Evolutionary conservation across 176 grass and related monocot species (phyloP).

Genomic region (Oryza meridionalis): DNA sequence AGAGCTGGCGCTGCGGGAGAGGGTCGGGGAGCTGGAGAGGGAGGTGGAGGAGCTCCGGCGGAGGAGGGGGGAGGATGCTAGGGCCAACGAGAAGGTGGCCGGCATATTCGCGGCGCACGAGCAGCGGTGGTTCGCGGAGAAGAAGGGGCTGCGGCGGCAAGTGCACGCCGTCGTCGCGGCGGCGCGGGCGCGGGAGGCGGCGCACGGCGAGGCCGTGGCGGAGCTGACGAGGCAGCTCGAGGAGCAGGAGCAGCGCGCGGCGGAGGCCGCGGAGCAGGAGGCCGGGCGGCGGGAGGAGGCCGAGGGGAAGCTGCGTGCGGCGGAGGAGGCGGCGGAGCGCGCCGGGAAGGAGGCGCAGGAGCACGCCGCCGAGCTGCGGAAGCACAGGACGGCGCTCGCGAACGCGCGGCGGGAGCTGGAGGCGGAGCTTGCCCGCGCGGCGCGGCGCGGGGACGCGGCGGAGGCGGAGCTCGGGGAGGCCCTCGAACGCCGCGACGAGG

Average conservation of each 20-base stretch:
- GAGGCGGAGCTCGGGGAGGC: constrained; percentile 46
- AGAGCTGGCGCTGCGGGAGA: constrained; percentile 54
- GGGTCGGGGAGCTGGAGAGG: constrained; percentile 37
- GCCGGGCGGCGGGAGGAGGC: constrained; percentile 28
- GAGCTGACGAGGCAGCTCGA: constrained; percentile 54
- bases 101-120: constrained; percentile 73
- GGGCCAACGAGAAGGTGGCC: constrained; percentile 86
- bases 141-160: constrained; percentile 61
- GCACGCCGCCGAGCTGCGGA: constrained; percentile 60
- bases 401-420: constrained; percentile 69
- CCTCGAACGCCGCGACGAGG: constrained; percentile 45
- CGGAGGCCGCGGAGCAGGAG: constrained; percentile 56
- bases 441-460: constrained; percentile 52
- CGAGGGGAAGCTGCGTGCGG: constrained; percentile 47
- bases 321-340: constrained; percentile 46
- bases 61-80: constrained; percentile 65
- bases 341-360: constrained; percentile 44
- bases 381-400: constrained; percentile 71
- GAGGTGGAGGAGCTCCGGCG: constrained; percentile 52
- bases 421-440: constrained; percentile 57
- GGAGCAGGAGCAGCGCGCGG: constrained; percentile 45
- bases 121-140: constrained; percentile 71
- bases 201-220: constrained; percentile 46
- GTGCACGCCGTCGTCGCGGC: constrained; percentile 64
- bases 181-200: constrained; percentile 46